Percentiles rank a stretch among this genome's conserved stretches.
Conservation (phyloP, 2,329 filamentous ascomycete genomes). For the Elsinoe ampelina region DNA sequence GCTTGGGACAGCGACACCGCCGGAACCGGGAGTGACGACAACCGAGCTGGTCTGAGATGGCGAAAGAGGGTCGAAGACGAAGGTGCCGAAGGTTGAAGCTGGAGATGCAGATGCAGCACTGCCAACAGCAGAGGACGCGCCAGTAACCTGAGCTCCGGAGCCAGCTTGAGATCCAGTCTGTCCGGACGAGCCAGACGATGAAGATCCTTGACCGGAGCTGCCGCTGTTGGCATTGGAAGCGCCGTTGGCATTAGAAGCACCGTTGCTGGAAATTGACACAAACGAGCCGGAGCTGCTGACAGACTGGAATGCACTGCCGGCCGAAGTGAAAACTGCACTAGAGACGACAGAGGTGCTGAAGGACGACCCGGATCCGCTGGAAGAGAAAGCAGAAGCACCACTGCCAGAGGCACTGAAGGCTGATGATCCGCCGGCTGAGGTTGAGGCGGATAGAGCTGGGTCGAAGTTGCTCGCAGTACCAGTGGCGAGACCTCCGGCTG, state of each 20-base stretch:
- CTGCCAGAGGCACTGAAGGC: not conserved
- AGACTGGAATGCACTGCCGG: conserved; percentile 7
- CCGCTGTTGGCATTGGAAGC: not conserved
- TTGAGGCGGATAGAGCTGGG: not conserved
- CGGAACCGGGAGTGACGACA: not conserved
- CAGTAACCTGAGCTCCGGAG: conserved; percentile 2
- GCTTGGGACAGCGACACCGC: not conserved
- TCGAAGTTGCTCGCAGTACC: not conserved
- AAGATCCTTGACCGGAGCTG: not conserved
- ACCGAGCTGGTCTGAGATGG: not conserved
- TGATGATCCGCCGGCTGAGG: not conserved
- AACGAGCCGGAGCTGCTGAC: conserved; percentile 13
- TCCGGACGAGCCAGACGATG: not conserved
- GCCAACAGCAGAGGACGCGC: conserved; percentile 10
- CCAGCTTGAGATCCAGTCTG: conserved; percentile 8
- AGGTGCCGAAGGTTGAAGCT: conserved; percentile 8
- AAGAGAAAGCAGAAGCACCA: not conserved
- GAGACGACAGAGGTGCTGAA: not conserved
- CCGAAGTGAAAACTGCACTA: not conserved
- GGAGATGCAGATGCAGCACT: conserved; percentile 4
- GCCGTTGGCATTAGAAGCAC: not conserved
- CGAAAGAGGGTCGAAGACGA: not conserved
- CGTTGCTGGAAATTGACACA: conserved; percentile 3
- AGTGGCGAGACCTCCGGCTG: not conserved
- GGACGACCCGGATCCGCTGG: not conserved